Percentiles rank a stretch among this genome's conserved stretches.
phyloP scores from a whole-genome alignment of 2,329 filamentous ascomycete genomes.

The Cercospora sojina region DNA sequence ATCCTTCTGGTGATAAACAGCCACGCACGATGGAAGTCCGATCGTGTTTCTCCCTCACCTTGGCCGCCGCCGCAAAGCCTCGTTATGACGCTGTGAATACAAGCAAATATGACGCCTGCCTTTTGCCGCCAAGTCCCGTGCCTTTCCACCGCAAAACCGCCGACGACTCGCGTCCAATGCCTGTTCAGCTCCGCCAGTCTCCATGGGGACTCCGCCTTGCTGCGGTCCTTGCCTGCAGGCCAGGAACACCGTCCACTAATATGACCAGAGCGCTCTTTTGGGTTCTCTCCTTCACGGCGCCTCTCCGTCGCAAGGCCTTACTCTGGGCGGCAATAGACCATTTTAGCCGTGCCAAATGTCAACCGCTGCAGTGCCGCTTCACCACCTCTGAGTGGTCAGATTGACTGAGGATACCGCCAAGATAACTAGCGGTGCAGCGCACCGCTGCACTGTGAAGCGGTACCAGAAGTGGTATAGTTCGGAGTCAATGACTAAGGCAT shows the following conservation, averaged over 20 bases:
- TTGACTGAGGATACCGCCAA: too few species aligned
- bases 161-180: conserved; percentile 2
- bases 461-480: too few species aligned
- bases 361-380: too few species aligned
- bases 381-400: too few species aligned
- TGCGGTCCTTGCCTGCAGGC: conserved; percentile 11
- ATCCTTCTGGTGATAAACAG: not conserved
- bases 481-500: too few species aligned
- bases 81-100: not conserved
- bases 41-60: not conserved
- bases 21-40: not conserved
- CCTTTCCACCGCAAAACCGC: conserved; percentile 10
- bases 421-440: too few species aligned
- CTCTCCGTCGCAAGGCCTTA: not conserved
- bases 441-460: too few species aligned
- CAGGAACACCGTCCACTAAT: not conserved
- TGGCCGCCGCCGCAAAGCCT: not conserved
- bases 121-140: not conserved
- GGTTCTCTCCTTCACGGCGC: not conserved
- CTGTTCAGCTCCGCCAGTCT: conserved; percentile 6
- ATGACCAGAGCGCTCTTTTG: conserved; percentile 3
- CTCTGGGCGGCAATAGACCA: conserved; percentile 2
- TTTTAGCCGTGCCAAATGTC: too few species aligned
- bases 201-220: conserved; percentile 13
- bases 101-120: not conserved